Evolutionary conservation across 305 asterid genomes (phyloP).

Genomic region (Fraxinus sp.): DNA sequence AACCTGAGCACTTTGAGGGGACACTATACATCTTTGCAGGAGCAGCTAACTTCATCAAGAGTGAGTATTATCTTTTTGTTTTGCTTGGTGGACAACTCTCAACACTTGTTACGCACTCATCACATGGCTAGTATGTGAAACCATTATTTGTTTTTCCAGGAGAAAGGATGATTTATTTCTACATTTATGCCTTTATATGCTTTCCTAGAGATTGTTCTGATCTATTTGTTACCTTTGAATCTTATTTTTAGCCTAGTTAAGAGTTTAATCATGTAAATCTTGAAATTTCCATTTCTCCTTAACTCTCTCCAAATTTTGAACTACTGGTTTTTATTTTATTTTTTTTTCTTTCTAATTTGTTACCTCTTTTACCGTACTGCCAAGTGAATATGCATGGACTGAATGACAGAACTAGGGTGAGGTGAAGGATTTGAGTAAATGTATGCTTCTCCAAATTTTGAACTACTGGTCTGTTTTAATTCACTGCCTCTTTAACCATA

Average conservation of each 20-base stretch:
- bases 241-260: background rate
- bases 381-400: background rate
- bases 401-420: background rate
- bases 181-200: too few species aligned
- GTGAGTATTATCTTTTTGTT: too few species aligned
- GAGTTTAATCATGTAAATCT: background rate
- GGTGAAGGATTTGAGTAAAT: background rate
- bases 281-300: background rate
- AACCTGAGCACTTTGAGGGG: too few species aligned
- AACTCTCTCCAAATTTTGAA: background rate
- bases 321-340: background rate
- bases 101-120: too few species aligned
- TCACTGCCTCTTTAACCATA: background rate
- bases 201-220: too few species aligned
- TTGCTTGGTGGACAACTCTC: too few species aligned
- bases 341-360: background rate
- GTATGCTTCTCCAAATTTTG: background rate
- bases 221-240: too few species aligned
- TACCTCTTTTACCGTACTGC: background rate
- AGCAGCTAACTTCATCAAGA: too few species aligned
- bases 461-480: background rate
- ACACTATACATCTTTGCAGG: too few species aligned
- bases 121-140: too few species aligned
- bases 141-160: too few species aligned
- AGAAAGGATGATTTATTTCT: too few species aligned